Evolutionary conservation across 176 grass and related monocot genomes (phyloP).

Genomic region (Elymus sibiricus): DNA sequence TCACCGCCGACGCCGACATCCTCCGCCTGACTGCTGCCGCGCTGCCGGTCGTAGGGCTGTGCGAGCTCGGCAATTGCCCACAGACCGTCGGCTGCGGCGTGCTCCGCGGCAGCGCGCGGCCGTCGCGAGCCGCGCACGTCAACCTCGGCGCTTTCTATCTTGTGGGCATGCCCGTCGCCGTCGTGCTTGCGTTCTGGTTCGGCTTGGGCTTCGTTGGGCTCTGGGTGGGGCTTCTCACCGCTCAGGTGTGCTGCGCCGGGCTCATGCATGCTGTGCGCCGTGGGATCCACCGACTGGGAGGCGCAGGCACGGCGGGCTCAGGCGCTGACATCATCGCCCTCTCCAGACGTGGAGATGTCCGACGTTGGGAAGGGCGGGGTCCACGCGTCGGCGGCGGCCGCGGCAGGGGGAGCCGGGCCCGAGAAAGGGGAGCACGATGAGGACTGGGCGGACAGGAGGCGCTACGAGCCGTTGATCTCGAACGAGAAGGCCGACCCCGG

Average conservation of each 20-base stretch:
- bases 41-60: constrained; percentile 81
- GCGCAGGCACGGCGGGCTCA: constrained; percentile 68
- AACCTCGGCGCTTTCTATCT: constrained; percentile 99
- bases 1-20: constrained; percentile 71
- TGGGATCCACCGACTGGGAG: constrained; percentile 90
- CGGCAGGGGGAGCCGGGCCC: constrained; percentile 21
- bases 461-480: constrained; percentile 57
- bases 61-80: constrained; percentile 98
- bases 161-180: constrained; percentile 80
- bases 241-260: constrained; percentile 81
- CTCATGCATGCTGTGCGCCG: constrained; percentile 84
- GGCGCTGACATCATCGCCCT: constrained; percentile 31
- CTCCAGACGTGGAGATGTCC: neutral
- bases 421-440: constrained; percentile 36
- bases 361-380: neutral
- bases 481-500: constrained; percentile 5
- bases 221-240: constrained; percentile 82
- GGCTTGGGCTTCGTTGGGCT: constrained; percentile 72
- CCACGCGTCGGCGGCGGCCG: neutral
- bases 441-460: neutral
- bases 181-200: constrained; percentile 53
- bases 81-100: constrained; percentile 98
- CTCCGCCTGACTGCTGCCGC: constrained; percentile 60
- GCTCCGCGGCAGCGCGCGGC: constrained; percentile 77
- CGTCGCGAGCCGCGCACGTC: constrained; percentile 68